phyloP scores from a whole-genome alignment of 2,329 filamentous ascomycete genomes.

The Trichophaea hybrida region DNA sequence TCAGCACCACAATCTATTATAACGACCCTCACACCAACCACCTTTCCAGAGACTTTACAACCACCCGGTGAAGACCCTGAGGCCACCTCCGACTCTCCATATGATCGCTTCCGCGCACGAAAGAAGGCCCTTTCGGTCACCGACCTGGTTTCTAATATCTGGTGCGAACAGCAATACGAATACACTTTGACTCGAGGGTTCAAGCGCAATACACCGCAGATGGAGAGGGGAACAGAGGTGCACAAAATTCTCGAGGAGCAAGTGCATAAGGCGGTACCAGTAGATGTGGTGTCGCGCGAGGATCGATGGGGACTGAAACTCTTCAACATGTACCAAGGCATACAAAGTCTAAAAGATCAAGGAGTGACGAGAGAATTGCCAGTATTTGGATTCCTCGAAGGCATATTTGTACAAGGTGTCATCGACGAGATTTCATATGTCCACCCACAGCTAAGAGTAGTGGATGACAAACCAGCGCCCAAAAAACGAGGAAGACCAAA shows the following conservation, averaged over 20 bases:
- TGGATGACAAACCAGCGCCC: not conserved
- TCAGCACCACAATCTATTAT: not conserved
- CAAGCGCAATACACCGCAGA: slow-evolving; percentile 61
- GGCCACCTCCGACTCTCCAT: slow-evolving; percentile 13
- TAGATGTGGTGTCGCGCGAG: slow-evolving; percentile 55
- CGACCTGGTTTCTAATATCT: slow-evolving; percentile 75
- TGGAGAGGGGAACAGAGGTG: slow-evolving; percentile 66
- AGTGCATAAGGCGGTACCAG: slow-evolving; percentile 59
- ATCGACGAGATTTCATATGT: slow-evolving; percentile 75
- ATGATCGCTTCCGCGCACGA: slow-evolving; percentile 24
- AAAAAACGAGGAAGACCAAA: slow-evolving; percentile 25
- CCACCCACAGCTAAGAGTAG: not conserved
- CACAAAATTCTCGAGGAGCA: slow-evolving; percentile 77
- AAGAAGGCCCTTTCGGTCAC: slow-evolving; percentile 72
- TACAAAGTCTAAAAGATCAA: slow-evolving; percentile 56
- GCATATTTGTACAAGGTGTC: slow-evolving; percentile 70
- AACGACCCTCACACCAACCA: not conserved
- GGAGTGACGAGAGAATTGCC: slow-evolving; percentile 64
- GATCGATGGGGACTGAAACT: slow-evolving; percentile 69
- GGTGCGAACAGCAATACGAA: slow-evolving; percentile 92
- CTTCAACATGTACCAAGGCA: slow-evolving; percentile 82
- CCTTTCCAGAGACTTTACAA: not conserved
- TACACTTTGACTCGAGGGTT: slow-evolving; percentile 68
- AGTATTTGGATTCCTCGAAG: slow-evolving; percentile 73
- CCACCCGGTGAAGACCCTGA: not conserved